A percentile compares a stretch with the other conserved stretches of the same genome.
Conservation (phyloP, 768 basidiomycete species). For the Lentinula sp. region DNA sequence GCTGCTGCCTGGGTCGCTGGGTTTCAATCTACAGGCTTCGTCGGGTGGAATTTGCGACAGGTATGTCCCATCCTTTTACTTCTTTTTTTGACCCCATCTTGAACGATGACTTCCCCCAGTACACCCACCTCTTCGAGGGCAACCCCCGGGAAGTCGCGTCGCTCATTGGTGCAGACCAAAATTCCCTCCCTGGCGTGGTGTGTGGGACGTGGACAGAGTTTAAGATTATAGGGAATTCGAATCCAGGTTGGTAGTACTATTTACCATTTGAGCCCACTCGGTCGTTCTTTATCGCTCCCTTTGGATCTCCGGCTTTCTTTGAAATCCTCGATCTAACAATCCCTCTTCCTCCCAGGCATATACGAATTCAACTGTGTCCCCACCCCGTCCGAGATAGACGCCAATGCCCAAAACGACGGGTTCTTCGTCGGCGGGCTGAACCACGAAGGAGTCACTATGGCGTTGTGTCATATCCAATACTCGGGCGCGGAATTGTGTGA, state of each 20-base stretch:
- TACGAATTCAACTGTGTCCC: not conserved
- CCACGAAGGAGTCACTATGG: not conserved
- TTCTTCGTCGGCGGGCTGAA: not conserved
- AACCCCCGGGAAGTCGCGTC: not conserved
- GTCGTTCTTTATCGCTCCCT: too few relatives aligned
- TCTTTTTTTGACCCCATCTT: not conserved
- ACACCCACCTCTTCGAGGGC: not conserved
- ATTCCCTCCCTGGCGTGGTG: not conserved
- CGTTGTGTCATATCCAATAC: not conserved
- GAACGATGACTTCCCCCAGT: not conserved
- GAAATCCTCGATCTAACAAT: not conserved
- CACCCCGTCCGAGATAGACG: not conserved
- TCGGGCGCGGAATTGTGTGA: not conserved
- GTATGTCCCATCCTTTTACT: not conserved
- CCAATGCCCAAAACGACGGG: not conserved
- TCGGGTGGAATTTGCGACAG: not conserved
- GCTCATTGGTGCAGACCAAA: not conserved
- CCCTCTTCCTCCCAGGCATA: not conserved
- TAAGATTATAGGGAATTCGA: not conserved
- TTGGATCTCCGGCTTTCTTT: too few relatives aligned
- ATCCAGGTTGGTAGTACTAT: not conserved
- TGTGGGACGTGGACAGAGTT: not conserved
- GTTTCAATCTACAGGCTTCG: not conserved
- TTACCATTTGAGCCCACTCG: too few relatives aligned
- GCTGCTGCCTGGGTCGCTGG: not conserved